phyloP scores from a whole-genome alignment of 768 basidiomycete species.

The Candolleomyces efflorescens region DNA sequence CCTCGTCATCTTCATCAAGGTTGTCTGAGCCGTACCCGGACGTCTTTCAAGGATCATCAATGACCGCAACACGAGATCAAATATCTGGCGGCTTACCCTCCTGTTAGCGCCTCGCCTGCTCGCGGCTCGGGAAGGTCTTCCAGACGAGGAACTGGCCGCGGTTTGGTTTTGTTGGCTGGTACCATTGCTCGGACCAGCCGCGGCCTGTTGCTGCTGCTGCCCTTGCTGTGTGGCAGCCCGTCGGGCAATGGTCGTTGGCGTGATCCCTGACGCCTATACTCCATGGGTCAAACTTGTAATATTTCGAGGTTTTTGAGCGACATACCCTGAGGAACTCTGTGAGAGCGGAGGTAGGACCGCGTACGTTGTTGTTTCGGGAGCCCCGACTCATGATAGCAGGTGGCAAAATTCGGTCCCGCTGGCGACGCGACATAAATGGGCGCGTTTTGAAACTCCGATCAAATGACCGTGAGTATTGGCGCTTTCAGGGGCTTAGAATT shows the following conservation, averaged over 20 bases:
- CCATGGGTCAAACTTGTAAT: neutral
- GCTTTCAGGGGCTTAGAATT: too few species aligned
- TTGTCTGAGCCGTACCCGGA: slow-evolving; percentile 70
- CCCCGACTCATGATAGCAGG: slow-evolving; percentile 10
- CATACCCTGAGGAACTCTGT: slow-evolving; percentile 74
- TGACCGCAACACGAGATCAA: neutral
- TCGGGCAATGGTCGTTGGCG: slow-evolving; percentile 40
- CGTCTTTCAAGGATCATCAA: slow-evolving; percentile 12
- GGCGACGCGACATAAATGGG: neutral
- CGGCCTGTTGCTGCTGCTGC: slow-evolving; percentile 24
- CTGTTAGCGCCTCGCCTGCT: slow-evolving; percentile 3
- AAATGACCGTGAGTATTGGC: too few species aligned
- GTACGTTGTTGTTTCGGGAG: slow-evolving; percentile 48
- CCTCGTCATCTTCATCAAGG: slow-evolving; percentile 54
- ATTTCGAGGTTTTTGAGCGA: neutral
- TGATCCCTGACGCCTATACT: slow-evolving; percentile 43
- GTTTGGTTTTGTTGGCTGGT: slow-evolving; percentile 8
- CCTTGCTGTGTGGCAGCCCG: slow-evolving; percentile 28
- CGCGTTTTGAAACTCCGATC: neutral
- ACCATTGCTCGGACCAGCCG: slow-evolving; percentile 40
- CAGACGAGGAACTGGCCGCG: slow-evolving; percentile 12
- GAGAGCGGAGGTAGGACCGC: slow-evolving; percentile 78
- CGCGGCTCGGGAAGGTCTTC: slow-evolving; percentile 15
- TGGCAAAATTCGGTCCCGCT: neutral
- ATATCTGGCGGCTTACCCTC: neutral